Evolutionary conservation across 1,284 basidiomycete genomes (phyloP).

Genomic region (Ceratobasidium sp.): DNA sequence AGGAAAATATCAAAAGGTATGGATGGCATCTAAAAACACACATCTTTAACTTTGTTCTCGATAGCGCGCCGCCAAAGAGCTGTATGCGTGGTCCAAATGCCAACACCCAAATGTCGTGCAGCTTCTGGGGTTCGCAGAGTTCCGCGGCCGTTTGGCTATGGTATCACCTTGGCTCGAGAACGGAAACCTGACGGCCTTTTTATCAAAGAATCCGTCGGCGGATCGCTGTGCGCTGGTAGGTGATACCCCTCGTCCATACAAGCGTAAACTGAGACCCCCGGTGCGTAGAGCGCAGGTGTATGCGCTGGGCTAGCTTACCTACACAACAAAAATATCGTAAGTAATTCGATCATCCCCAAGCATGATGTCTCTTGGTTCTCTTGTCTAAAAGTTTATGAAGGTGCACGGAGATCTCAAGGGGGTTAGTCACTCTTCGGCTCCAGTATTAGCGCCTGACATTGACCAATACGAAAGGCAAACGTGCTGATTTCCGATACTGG

Average conservation of each 20-base stretch:
- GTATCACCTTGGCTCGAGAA: conserved; percentile 3
- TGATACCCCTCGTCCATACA: no score
- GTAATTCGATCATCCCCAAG: not conserved
- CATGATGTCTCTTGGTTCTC: not conserved
- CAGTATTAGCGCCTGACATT: no score
- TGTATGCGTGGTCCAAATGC: conserved; percentile 17
- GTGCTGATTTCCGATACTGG: not conserved
- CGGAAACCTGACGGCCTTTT: not conserved
- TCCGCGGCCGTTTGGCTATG: conserved; percentile 4
- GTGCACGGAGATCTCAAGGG: conserved; percentile 24
- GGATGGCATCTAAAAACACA: no score
- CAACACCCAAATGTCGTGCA: conserved; percentile 3
- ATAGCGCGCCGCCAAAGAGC: no score
- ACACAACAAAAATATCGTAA: not conserved
- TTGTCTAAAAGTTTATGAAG: not conserved
- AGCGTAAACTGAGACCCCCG: no score
- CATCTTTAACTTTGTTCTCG: no score
- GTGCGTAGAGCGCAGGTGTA: not conserved
- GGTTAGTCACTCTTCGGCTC: not conserved
- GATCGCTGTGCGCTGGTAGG: conserved; percentile 9
- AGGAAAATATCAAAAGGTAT: no score
- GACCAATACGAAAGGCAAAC: conserved; percentile 2
- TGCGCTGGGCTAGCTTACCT: conserved; percentile 8
- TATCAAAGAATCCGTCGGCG: not conserved
- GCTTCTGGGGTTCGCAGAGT: no score